A percentile compares a stretch with the other conserved stretches of the same genome.
Conservation (phyloP, 1,284 basidiomycete species). For the Fomitopsis palustris region DNA sequence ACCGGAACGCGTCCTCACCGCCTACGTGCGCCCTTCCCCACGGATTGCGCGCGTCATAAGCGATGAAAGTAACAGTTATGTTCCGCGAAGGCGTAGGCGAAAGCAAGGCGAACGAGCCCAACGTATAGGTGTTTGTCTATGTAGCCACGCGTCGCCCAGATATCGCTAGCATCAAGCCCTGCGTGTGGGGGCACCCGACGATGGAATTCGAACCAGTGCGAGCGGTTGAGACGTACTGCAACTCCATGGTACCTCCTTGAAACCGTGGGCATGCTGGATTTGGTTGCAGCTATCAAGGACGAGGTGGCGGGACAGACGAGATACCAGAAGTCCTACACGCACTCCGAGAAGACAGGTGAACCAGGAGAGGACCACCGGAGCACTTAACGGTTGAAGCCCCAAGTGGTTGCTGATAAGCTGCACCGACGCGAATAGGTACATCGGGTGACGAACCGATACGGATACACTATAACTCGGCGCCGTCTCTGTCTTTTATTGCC, state of each 20-base stretch:
- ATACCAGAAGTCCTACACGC: constrained; percentile 16
- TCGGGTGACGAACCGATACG: not conserved
- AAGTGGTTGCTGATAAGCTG: not conserved
- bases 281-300: constrained; percentile 16
- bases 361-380: not conserved
- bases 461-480: too few species aligned
- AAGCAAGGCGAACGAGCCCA: not conserved
- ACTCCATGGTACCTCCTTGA: constrained; percentile 14
- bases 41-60: constrained; percentile 16
- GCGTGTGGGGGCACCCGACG: constrained; percentile 16
- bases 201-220: constrained; percentile 19
- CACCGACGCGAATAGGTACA: not conserved
- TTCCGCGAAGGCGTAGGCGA: constrained; percentile 3
- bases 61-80: constrained; percentile 17
- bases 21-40: constrained; percentile 11
- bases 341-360: not conserved
- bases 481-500: too few species aligned
- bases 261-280: not conserved
- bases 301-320: constrained; percentile 16
- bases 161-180: constrained; percentile 11
- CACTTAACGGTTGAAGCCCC: not conserved
- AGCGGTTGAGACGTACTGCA: constrained; percentile 14
- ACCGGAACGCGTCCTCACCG: constrained; percentile 12
- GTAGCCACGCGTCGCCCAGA: constrained; percentile 18
- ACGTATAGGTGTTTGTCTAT: constrained; percentile 15